These are phyloP conservation scores for Penicillium sumatraense DNA, from an alignment of 2,329 filamentous ascomycete genomes.

Conservation along the genomic window DNA sequence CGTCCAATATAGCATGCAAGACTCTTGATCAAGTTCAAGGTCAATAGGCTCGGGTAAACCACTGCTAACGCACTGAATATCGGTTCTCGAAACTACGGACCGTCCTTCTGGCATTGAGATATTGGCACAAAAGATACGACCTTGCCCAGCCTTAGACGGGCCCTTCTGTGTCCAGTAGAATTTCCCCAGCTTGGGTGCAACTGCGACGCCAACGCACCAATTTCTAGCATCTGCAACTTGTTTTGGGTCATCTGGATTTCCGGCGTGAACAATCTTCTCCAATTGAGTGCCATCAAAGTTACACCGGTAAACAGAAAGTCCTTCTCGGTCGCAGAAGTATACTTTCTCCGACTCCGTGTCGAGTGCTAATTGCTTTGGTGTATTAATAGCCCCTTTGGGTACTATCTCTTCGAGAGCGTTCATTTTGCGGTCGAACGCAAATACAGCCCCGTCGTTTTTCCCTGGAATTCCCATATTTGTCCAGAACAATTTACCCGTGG, in stretches of 20 bases:
- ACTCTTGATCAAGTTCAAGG: constrained; percentile 56
- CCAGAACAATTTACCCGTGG: constrained; percentile 52
- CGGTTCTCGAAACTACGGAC: constrained; percentile 40
- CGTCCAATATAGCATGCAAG: constrained; percentile 60
- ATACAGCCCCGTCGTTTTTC: constrained; percentile 48
- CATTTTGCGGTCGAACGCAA: neutral
- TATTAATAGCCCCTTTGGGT: constrained; percentile 51
- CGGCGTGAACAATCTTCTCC: constrained; percentile 46
- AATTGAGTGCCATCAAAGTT: constrained; percentile 37
- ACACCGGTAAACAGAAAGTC: constrained; percentile 40
- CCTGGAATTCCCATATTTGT: constrained; percentile 54
- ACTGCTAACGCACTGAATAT: constrained; percentile 51
- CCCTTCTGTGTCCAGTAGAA: constrained; percentile 69
- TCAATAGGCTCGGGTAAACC: constrained; percentile 62
- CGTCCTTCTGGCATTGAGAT: constrained; percentile 45
- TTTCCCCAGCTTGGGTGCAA: constrained; percentile 49
- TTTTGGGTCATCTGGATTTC: constrained; percentile 26
- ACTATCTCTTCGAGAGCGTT: constrained; percentile 42
- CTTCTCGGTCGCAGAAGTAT: constrained; percentile 53
- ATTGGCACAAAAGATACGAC: constrained; percentile 59
- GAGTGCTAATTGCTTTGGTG: constrained; percentile 50
- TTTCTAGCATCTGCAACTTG: constrained; percentile 35
- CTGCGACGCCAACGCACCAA: constrained; percentile 63
- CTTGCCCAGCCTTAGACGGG: constrained; percentile 53
- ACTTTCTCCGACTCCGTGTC: constrained; percentile 34